phyloP scores from a whole-genome alignment of 2,329 filamentous ascomycete species.

The Kalaharituber pfeilii region DNA sequence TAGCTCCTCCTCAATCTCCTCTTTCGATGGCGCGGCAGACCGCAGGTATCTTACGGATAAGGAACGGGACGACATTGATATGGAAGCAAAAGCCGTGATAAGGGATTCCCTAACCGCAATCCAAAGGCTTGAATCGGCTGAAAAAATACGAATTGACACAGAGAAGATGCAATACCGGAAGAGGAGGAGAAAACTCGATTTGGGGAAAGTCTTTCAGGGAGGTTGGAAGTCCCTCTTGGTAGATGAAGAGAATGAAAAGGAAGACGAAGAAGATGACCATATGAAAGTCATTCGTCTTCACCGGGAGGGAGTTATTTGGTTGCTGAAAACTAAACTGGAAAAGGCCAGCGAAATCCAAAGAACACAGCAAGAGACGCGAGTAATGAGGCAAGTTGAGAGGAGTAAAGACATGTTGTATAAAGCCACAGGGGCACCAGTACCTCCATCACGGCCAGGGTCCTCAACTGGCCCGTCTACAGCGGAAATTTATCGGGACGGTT shows the following conservation, averaged over 20 bases:
- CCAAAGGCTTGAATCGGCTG: slow-evolving; percentile 59
- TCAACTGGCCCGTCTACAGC: not conserved
- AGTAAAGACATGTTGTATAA: slow-evolving; percentile 72
- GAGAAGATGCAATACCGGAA: slow-evolving; percentile 51
- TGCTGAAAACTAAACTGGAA: slow-evolving; percentile 57
- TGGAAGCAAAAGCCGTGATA: slow-evolving; percentile 68
- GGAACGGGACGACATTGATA: slow-evolving; percentile 73
- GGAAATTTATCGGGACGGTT: not conserved
- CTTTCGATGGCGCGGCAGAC: slow-evolving; percentile 30
- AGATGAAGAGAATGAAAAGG: slow-evolving; percentile 34
- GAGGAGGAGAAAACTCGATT: slow-evolving; percentile 43
- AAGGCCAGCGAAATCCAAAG: slow-evolving; percentile 62
- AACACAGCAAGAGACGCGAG: slow-evolving; percentile 78
- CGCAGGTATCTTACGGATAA: slow-evolving; percentile 52
- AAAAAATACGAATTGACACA: slow-evolving; percentile 63
- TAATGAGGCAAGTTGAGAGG: slow-evolving; percentile 74
- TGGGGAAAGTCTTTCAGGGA: slow-evolving; percentile 39
- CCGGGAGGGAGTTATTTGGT: slow-evolving; percentile 70
- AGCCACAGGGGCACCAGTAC: slow-evolving; percentile 24
- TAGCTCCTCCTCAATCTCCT: slow-evolving; percentile 29
- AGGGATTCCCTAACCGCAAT: slow-evolving; percentile 73
- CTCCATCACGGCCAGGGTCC: not conserved
- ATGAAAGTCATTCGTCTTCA: slow-evolving; percentile 47
- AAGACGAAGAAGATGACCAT: slow-evolving; percentile 33
- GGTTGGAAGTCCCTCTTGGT: slow-evolving; percentile 51